Evolutionary conservation across 2,329 filamentous ascomycete genomes (phyloP), one percentile per base, ranked within the genome.

Genomic region (Phaeosphaeria sp.): DNA sequence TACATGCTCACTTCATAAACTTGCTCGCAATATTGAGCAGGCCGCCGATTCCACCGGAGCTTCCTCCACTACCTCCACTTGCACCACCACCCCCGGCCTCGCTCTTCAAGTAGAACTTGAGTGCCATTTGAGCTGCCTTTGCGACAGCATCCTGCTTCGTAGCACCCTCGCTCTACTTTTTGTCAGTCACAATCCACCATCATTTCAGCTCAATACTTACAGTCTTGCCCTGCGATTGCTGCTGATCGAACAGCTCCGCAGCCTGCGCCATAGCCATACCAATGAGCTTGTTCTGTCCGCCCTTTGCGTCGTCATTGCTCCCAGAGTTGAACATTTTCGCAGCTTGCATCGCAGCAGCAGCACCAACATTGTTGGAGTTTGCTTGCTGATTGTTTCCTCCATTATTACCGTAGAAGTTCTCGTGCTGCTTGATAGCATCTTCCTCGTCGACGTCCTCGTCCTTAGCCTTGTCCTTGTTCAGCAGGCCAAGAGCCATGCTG

Each of bases 101-200:
- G 67, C 85, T 87, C 85, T 96, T 93, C 82, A 96, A 80, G 78
- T 93, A 97, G 87, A 97, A 90, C 85, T 96, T 93, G 68, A 97
- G 78, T 2, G 93, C 93, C 85, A 91, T 90, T 83, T 96, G 89
- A 1, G 88, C 93, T 2, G 93, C 93, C 76, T 88, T 83, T 73
- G 90, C 87, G 47, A 97, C 82, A 50, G 88, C 92, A 48, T 87
- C 88, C 78, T 97, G 87, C 85, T 97, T 97, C 78, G 86, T 90
- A 5, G 89, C 85, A 23, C 84, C 83, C 22, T 83, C 67, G 23
- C 71, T 59, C 75, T 78, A 25, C 11, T 48, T n/a, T 5, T 50
- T 36, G 44, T 68, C 55, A 67, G 77, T 2, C 80, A 73, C 11
- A 20, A 86, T 79, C 65, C 84, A 82, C 42, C 18, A 50, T 52